A percentile compares a stretch with the other conserved stretches of the same genome.
Evolutionary conservation across 805 yeast genomes (phyloP).

Genomic region (Scheffersomyces ergatensis): DNA sequence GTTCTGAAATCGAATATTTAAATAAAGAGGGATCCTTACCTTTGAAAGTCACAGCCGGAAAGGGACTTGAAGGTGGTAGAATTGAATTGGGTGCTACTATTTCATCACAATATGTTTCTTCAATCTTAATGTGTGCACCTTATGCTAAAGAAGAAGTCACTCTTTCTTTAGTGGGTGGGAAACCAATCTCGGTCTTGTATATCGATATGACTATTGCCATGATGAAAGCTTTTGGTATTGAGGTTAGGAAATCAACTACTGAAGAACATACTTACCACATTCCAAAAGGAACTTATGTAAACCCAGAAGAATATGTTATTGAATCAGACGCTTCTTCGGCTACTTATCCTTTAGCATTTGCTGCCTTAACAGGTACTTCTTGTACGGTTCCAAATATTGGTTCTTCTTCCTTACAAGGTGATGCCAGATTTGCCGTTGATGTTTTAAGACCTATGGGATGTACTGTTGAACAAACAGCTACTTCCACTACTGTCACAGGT

Average conservation of each 20-base stretch:
- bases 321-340: constrained; percentile 98
- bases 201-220: constrained; percentile 95
- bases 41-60: constrained; percentile 64
- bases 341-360: constrained; percentile 95
- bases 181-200: constrained; percentile 93
- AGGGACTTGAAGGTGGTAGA: constrained; percentile 81
- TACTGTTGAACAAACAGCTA: constrained; percentile 73
- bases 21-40: constrained; percentile 85
- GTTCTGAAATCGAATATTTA: constrained; percentile 68
- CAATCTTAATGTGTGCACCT: constrained; percentile 96
- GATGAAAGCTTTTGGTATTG: constrained; percentile 89
- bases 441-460: constrained; percentile 96
- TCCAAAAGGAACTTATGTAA: constrained; percentile 76
- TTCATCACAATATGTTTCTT: constrained; percentile 96
- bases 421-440: constrained; percentile 92
- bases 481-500: constrained; percentile 90
- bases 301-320: constrained; percentile 82
- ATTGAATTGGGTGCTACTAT: constrained; percentile 94
- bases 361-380: constrained; percentile 91
- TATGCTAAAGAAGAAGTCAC: constrained; percentile 89
- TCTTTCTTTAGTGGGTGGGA: constrained; percentile 87
- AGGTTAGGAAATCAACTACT: constrained; percentile 63
- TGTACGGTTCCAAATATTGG: constrained; percentile 96
- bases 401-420: constrained; percentile 88
- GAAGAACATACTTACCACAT: constrained; percentile 86